A percentile compares a stretch with the other conserved stretches of the same genome.
Conservation (phyloP, 768 basidiomycete species). For the Mycena vulgaris region DNA sequence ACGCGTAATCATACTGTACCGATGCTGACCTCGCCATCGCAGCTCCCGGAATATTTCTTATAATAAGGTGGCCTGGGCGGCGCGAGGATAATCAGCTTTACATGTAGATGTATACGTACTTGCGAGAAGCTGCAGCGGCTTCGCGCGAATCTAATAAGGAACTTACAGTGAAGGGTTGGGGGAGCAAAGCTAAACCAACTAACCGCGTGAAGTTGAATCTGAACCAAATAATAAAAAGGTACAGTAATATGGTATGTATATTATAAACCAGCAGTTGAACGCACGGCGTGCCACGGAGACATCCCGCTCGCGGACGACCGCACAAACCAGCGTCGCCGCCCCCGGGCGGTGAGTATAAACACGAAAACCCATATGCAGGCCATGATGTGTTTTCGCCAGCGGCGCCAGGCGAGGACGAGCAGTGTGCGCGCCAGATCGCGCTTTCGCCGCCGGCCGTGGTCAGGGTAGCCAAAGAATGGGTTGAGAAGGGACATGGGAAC, state of each 20-base stretch:
- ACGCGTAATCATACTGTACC: background rate
- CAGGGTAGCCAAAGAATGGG: slow-evolving; percentile 85
- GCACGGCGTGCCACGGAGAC: slow-evolving; percentile 15
- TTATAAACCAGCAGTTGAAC: slow-evolving; percentile 14
- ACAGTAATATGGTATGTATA: too few relatives aligned
- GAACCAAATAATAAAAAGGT: too few relatives aligned
- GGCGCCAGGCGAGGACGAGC: slow-evolving; percentile 73
- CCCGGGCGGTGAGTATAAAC: slow-evolving; percentile 43
- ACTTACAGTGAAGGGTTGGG: background rate
- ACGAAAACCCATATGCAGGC: slow-evolving; percentile 51
- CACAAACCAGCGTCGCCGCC: slow-evolving; percentile 36
- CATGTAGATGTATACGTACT: slow-evolving; percentile 14
- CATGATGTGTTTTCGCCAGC: slow-evolving; percentile 68
- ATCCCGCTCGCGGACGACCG: background rate
- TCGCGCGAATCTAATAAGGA: slow-evolving; percentile 16
- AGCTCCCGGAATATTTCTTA: slow-evolving; percentile 90
- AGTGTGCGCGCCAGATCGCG: slow-evolving; percentile 79
- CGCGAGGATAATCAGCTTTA: slow-evolving; percentile 22
- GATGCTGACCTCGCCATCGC: background rate
- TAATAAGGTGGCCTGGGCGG: slow-evolving; percentile 41
- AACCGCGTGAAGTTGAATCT: background rate
- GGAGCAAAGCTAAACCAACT: too few relatives aligned
- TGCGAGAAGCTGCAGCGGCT: slow-evolving; percentile 3
- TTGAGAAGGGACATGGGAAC: slow-evolving; percentile 69
- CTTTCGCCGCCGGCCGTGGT: slow-evolving; percentile 76